These are phyloP conservation scores for Hirschioporus abietinus DNA, from an alignment of 768 basidiomycete genomes.

Conservation along the genomic window DNA sequence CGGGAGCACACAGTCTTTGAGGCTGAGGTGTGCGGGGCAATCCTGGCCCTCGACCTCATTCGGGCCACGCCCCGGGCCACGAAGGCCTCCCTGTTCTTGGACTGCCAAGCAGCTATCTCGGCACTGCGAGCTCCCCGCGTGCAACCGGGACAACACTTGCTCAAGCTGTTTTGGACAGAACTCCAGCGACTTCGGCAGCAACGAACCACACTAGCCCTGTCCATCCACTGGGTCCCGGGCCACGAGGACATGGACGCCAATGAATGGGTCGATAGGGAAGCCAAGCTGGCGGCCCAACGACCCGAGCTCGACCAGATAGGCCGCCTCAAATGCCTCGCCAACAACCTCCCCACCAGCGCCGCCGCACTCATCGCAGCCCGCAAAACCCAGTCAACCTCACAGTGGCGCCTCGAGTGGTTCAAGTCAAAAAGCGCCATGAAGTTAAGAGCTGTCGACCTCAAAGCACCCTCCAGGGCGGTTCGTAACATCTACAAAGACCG, in stretches of 20 bases:
- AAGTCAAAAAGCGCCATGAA: background rate
- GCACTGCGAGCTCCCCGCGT: background rate
- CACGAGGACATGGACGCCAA: too few species aligned
- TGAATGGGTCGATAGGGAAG: conserved; percentile 7
- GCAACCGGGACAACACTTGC: conserved; percentile 4
- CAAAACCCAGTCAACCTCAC: too few species aligned
- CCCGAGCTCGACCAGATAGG: background rate
- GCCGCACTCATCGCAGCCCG: conserved; percentile 5
- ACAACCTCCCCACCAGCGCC: conserved; percentile 9
- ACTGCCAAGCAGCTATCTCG: conserved; percentile 11
- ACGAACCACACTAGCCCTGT: background rate
- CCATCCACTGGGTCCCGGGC: conserved; percentile 12
- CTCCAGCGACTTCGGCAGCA: background rate
- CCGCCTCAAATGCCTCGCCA: background rate
- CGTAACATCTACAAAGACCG: background rate
- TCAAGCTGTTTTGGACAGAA: background rate
- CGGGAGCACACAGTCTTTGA: conserved; percentile 14
- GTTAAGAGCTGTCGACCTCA: background rate
- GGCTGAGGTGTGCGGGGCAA: conserved; percentile 10
- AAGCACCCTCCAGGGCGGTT: background rate
- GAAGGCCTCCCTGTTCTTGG: background rate
- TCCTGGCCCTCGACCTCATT: conserved; percentile 6
- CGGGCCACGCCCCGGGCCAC: too few species aligned
- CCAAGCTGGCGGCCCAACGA: conserved; percentile 7
- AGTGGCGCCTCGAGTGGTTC: conserved; percentile 8